Conservation (phyloP, 345 rosid species). For the Boechera stricta region DNA sequence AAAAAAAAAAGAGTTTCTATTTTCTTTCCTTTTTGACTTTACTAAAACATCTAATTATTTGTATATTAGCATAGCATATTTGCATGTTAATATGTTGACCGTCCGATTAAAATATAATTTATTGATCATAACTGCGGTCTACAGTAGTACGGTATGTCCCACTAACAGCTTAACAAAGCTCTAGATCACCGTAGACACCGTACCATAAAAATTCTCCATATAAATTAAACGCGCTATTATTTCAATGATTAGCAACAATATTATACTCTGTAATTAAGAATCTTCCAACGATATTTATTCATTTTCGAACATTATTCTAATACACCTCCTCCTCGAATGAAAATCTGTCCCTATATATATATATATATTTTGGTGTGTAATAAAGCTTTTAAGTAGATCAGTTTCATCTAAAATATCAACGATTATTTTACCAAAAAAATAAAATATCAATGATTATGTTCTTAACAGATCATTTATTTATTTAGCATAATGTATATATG, state of each 20-base stretch:
- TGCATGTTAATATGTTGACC: not conserved
- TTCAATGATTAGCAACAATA: constrained; percentile 40
- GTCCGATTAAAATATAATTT: constrained; percentile 22
- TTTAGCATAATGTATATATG: not conserved
- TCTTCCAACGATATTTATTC: constrained; percentile 35
- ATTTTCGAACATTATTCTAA: constrained; percentile 24
- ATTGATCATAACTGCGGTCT: constrained; percentile 8
- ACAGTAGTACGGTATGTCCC: constrained; percentile 38
- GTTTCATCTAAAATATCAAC: not conserved
- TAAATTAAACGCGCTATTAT: constrained; percentile 38
- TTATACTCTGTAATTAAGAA: constrained; percentile 27
- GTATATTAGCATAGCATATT: too few relatives aligned
- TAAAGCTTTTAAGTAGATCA: not conserved
- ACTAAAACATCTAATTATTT: too few relatives aligned
- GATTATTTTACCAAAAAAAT: not conserved
- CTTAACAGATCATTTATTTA: too few relatives aligned
- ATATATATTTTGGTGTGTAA: not conserved
- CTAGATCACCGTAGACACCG: constrained; percentile 46
- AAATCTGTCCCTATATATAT: not conserved
- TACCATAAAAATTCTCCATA: constrained; percentile 32
- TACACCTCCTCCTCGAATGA: not conserved
- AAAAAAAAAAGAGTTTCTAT: not conserved
- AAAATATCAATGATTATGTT: not conserved
- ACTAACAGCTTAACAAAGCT: constrained; percentile 24
- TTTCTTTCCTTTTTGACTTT: too few relatives aligned